Evolutionary conservation across 306 rosid genomes (phyloP), one percentile per base, ranked within the genome.

Genomic region (Prunus mongolica): DNA sequence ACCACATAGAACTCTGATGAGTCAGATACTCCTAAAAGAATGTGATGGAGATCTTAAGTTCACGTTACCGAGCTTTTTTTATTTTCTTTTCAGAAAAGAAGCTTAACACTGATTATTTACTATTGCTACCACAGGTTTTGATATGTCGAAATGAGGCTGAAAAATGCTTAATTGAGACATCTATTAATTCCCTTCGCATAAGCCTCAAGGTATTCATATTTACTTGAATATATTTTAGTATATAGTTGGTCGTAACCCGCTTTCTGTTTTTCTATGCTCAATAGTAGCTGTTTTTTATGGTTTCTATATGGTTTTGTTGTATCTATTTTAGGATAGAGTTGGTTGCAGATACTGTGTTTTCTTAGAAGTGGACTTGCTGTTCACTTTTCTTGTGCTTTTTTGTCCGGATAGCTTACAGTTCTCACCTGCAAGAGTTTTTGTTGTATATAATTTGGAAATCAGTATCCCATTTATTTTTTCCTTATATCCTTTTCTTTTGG

Each of bases 61-160:
- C 15, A 14, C 6, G 4, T 45, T 73, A 27, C 44, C 2, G 15
- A 41, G 25, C 56, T 24, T 64, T 47, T 47, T 47, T 54, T 75
- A 8, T 1, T 72, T 56, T 77, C 30, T 56, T 38, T 49, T 63
- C 73, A 5, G 19, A 16, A 24, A 20, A 38, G 44, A 7, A 16
- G 8, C 11, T 25, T 60, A 56, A 60, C 55, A 8, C 44, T 13
- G 16, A 54, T 18, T 47, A 34, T 49, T 67, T 32, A 16, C 13
- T 50, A 67, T 67, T 80, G 60, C 75, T 88, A 19, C 83, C 79
- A 38, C 88, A 95, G 97, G 92, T 92, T 84, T 82, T 92, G 91
- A 92, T 95, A 79, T 92, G 97, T 76, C 82, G 97, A 82, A 95
- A 95, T 73, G 99, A 92, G 86, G 94, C 97, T 46, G 99, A 95